Conservation (phyloP, 2,329 filamentous ascomycete species). For the Chalara sp. region DNA sequence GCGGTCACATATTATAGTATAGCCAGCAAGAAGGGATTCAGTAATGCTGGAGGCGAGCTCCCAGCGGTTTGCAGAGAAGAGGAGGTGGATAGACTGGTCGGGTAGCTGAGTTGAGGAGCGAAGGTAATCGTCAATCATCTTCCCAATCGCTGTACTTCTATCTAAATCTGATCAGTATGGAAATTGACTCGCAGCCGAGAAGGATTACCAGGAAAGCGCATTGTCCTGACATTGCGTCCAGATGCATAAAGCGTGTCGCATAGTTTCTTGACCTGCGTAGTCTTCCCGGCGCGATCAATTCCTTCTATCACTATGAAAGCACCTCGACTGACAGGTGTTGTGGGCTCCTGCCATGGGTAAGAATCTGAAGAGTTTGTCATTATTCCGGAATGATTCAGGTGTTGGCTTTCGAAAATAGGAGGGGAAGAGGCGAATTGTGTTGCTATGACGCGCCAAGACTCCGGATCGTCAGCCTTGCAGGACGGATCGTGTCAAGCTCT, state of each 20-base stretch:
- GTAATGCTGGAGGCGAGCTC: conserved; percentile 43
- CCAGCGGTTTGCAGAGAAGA: conserved; percentile 71
- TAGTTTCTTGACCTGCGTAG: conserved; percentile 59
- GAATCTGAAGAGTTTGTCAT: conserved; percentile 11
- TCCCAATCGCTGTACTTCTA: conserved; percentile 59
- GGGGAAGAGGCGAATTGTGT: too few relatives aligned
- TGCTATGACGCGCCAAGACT: too few relatives aligned
- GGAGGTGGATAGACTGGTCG: conserved; percentile 65
- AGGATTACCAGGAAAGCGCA: conserved; percentile 58
- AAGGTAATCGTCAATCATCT: conserved; percentile 63
- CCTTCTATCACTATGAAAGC: conserved; percentile 66
- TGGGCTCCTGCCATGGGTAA: conserved; percentile 22
- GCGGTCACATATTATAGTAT: conserved; percentile 77
- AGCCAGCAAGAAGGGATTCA: conserved; percentile 53
- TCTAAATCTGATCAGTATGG: conserved; percentile 35
- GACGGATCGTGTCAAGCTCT: too few relatives aligned
- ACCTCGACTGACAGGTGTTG: conserved; percentile 35
- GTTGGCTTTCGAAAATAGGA: too few relatives aligned
- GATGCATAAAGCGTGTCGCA: conserved; percentile 42
- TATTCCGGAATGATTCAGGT: neutral
- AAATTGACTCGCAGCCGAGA: neutral
- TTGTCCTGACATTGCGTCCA: conserved; percentile 47
- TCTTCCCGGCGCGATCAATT: conserved; percentile 66
- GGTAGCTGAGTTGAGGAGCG: conserved; percentile 52
- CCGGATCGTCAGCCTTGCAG: too few relatives aligned